A percentile compares a stretch with the other conserved stretches of the same genome.
Conservation (phyloP, 805 yeast species). For the Schwanniomyces yamadae region DNA sequence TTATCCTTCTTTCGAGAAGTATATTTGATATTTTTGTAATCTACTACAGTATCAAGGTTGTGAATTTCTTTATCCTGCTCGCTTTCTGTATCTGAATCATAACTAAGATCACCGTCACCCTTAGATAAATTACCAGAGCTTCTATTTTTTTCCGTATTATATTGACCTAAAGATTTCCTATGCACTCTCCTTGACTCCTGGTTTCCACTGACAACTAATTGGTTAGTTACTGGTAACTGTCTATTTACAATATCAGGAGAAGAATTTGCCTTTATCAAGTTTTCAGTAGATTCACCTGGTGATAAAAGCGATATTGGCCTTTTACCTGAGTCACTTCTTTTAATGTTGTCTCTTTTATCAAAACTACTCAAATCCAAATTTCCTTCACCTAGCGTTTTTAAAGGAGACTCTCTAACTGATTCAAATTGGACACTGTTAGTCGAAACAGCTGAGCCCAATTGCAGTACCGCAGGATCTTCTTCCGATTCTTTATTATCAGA, state of each 20-base stretch:
- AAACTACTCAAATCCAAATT: constrained; percentile 29
- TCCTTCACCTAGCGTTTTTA: constrained; percentile 51
- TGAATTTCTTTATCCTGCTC: constrained; percentile 12
- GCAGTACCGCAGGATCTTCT: background rate
- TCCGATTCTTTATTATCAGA: background rate
- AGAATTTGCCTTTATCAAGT: constrained; percentile 10
- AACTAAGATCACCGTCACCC: constrained; percentile 10
- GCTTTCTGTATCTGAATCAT: constrained; percentile 8
- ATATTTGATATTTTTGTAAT: constrained; percentile 18
- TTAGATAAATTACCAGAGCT: constrained; percentile 2
- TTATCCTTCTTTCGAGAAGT: constrained; percentile 54
- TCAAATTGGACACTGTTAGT: constrained; percentile 43
- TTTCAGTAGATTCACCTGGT: constrained; percentile 19
- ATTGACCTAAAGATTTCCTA: constrained; percentile 15
- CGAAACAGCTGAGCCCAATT: background rate
- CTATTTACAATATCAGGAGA: constrained; percentile 20
- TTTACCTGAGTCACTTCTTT: background rate
- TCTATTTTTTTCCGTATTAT: constrained; percentile 9
- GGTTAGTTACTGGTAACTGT: constrained; percentile 12
- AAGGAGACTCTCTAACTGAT: constrained; percentile 46
- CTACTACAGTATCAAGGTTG: constrained; percentile 15
- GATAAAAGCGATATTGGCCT: constrained; percentile 10
- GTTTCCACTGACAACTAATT: constrained; percentile 16
- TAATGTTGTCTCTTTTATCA: constrained; percentile 2
- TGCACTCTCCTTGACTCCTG: constrained; percentile 20